Evolutionary conservation across 2,329 filamentous ascomycete genomes (phyloP), one percentile per base, ranked within the genome.

Genomic region (Xylaria sp.): DNA sequence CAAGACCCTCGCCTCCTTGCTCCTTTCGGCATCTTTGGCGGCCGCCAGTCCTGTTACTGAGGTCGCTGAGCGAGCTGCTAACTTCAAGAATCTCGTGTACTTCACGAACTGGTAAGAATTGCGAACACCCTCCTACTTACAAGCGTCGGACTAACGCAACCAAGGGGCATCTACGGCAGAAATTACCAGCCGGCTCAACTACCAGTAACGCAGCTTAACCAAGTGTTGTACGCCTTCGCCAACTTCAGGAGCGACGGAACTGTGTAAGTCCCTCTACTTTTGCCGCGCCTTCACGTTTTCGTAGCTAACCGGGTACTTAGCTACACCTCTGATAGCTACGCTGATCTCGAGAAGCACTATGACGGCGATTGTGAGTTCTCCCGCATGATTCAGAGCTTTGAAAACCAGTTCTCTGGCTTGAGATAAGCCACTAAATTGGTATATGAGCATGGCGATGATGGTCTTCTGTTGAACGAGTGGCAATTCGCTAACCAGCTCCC

Each of bases 201-300:
- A 9, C 91, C 91, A 0, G 88, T 85, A 1, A 84, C 88, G 1
- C 84, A 93, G 70, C 82, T 97, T 60, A 95, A 91, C 0, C 92
- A 96, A 74, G 84, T 97, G 1, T 84, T 97, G 1, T 97, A 88
- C 75, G 87, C 93, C 1, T 97, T 97, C 79, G 91, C 93, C 75
- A 94, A 97, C 76, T 80, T 97, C 21, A 83, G 84, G 9, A 78
- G 87, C 0, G 87, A 91, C 62, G 94, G 94, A 40, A 91, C 92
- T 74, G 91, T 95, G 81, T 91, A 85, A 76, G 84, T 78, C 6
- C 6, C 16, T 48, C 32, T 23, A 25, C 23, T 8, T 12, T 21
- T 4, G 27, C 27, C 18, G 50, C 16, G 13, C 4, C 1, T 13
- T 18, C 12, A 1, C 1, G 25, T 12, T 13, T 6, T 27, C 16